Evolutionary conservation across 192 early-diverging fungal species (phyloP).

Genomic region (Glomus cerebriforme): DNA sequence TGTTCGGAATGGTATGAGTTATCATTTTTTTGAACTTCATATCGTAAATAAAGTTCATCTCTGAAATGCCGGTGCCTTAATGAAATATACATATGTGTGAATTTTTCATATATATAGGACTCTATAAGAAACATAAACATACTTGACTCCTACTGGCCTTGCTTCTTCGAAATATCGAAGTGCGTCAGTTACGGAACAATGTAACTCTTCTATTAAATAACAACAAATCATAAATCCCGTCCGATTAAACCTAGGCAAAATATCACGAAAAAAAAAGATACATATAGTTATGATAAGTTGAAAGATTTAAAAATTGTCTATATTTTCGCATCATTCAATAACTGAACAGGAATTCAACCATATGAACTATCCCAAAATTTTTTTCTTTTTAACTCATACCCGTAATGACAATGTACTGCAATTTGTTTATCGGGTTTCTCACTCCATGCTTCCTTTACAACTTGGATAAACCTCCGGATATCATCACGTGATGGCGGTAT

Average conservation of each 20-base stretch:
- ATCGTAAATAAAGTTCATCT: conserved; percentile 57
- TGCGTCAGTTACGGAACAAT: conserved; percentile 51
- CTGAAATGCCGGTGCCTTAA: conserved; percentile 57
- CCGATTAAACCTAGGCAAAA: conserved; percentile 48
- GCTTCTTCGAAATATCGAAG: conserved; percentile 46
- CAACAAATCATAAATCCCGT: conserved; percentile 61
- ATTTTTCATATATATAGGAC: background rate
- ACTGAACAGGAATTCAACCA: background rate
- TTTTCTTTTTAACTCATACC: conserved; percentile 42
- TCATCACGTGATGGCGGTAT: conserved; percentile 52
- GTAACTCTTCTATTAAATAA: conserved; percentile 53
- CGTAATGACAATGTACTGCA: conserved; percentile 63
- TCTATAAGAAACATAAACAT: background rate
- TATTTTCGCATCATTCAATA: no score
- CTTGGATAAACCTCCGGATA: conserved; percentile 43
- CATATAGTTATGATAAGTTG: no score
- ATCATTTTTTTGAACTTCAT: conserved; percentile 37
- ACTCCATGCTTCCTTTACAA: conserved; percentile 45
- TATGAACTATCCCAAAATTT: no score
- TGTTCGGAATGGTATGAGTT: background rate
- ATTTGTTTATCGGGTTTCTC: conserved; percentile 54
- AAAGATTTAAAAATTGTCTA: no score
- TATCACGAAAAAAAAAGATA: background rate
- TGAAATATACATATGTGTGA: background rate
- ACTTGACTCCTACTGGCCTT: conserved; percentile 52